Evolutionary conservation across 176 grass and related monocot species (phyloP).

Genomic region (Guadua angustifolia): DNA sequence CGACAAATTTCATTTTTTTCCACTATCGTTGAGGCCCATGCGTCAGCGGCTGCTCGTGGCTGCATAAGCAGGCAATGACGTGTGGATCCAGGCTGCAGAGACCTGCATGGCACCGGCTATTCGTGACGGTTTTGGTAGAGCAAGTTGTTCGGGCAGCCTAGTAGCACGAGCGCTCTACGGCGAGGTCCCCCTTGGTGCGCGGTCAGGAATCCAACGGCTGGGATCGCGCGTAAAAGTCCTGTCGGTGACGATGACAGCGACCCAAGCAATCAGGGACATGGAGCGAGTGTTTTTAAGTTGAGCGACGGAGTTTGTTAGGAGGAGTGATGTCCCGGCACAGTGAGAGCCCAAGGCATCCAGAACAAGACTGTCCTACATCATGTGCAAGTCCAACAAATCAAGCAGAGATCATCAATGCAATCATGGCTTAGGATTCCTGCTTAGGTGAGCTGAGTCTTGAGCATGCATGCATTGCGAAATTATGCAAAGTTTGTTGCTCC

Average conservation of each 20-base stretch:
- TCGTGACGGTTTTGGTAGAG: background rate
- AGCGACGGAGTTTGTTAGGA: background rate
- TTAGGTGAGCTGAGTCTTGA: slow-evolving; percentile 2
- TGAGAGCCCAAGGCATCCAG: background rate
- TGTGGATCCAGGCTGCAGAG: background rate
- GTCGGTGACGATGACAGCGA: background rate
- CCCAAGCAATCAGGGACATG: background rate
- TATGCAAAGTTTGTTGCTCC: background rate
- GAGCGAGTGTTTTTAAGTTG: background rate
- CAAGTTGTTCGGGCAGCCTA: background rate
- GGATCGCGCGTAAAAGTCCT: background rate
- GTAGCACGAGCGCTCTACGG: too few species aligned
- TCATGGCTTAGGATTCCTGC: slow-evolving; percentile 6
- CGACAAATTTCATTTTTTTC: background rate
- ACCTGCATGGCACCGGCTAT: background rate
- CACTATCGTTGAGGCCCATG: background rate
- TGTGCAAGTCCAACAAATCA: background rate
- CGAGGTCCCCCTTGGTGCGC: background rate
- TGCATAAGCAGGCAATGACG: background rate
- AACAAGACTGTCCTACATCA: background rate
- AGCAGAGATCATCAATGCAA: background rate
- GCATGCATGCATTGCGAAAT: background rate
- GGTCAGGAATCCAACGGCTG: background rate
- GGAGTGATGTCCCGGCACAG: background rate
- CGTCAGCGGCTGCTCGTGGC: background rate